These are phyloP conservation scores for Monosporascus sp. DNA, from an alignment of 2,329 filamentous ascomycete species.

Conservation along the genomic window DNA sequence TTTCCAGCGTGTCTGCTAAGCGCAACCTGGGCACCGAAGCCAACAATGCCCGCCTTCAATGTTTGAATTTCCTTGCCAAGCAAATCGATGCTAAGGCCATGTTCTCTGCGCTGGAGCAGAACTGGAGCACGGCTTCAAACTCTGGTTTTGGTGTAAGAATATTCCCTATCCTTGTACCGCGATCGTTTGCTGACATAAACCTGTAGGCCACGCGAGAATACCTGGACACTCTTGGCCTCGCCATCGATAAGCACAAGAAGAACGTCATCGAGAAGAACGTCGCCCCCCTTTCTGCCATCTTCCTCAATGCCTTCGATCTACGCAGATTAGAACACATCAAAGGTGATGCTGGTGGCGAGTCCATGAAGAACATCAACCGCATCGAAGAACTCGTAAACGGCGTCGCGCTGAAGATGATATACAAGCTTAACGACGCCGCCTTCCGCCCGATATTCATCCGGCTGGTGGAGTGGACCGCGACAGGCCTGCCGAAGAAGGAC, in stretches of 20 bases:
- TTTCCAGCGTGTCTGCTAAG: conserved; percentile 68
- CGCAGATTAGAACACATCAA: conserved; percentile 51
- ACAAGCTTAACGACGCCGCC: conserved; percentile 90
- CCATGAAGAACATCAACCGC: conserved; percentile 45
- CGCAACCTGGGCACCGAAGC: conserved; percentile 57
- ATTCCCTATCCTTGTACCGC: neutral
- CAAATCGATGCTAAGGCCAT: conserved; percentile 73
- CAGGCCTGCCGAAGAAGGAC: conserved; percentile 59
- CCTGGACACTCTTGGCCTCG: conserved; percentile 62
- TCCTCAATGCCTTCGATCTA: conserved; percentile 59
- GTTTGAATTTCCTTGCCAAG: conserved; percentile 69
- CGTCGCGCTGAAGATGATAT: conserved; percentile 80
- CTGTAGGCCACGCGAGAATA: conserved; percentile 61
- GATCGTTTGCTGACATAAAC: conserved; percentile 23
- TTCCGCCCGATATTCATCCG: conserved; percentile 89
- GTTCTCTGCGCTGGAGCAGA: conserved; percentile 66
- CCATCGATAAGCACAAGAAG: conserved; percentile 76
- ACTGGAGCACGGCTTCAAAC: conserved; percentile 62
- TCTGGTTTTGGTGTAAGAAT: conserved; percentile 57
- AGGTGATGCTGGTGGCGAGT: conserved; percentile 36
- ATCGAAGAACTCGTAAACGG: conserved; percentile 65
- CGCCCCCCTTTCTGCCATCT: conserved; percentile 59
- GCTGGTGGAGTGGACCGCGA: conserved; percentile 75
- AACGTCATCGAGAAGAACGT: conserved; percentile 72
- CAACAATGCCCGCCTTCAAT: conserved; percentile 61